A percentile compares a stretch with the other conserved stretches of the same genome.
These are phyloP conservation scores for Aspergillus asperescens DNA, from an alignment of 495 filamentous ascomycete genomes.

Conservation along the genomic window DNA sequence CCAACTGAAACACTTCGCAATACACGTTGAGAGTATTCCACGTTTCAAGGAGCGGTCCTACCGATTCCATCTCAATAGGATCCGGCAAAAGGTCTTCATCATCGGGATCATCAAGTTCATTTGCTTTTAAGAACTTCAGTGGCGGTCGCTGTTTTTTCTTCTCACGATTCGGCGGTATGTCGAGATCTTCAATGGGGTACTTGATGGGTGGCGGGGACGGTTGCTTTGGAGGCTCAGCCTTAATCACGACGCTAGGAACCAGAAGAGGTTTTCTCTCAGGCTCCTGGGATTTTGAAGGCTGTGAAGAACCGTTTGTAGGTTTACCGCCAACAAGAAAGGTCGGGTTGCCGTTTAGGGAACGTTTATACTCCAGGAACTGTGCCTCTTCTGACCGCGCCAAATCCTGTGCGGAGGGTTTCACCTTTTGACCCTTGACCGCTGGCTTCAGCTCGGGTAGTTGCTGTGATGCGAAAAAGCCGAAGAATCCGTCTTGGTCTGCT, in stretches of 20 bases:
- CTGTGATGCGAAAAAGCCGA: slow-evolving; percentile 50
- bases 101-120: slow-evolving; percentile 41
- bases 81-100: slow-evolving; percentile 42
- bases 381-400: slow-evolving; percentile 42
- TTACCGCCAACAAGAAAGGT: slow-evolving; percentile 34
- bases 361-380: slow-evolving; percentile 49
- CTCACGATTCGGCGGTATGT: slow-evolving; percentile 58
- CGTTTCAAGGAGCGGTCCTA: slow-evolving; percentile 75
- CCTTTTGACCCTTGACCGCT: slow-evolving; percentile 70
- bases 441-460: slow-evolving; percentile 74
- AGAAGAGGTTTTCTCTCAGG: slow-evolving; percentile 32
- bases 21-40: slow-evolving; percentile 98
- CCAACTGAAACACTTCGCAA: slow-evolving; percentile 84
- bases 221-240: slow-evolving; percentile 39
- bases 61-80: slow-evolving; percentile 70
- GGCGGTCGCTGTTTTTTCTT: slow-evolving; percentile 58
- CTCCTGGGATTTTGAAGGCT: slow-evolving; percentile 37
- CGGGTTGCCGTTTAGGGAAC: slow-evolving; percentile 47
- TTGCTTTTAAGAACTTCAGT: slow-evolving; percentile 69
- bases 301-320: slow-evolving; percentile 26
- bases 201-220: slow-evolving; percentile 76
- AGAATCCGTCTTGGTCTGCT: slow-evolving; percentile 49
- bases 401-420: slow-evolving; percentile 48
- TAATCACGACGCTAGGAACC: slow-evolving; percentile 32
- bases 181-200: slow-evolving; percentile 92